A percentile compares a stretch with the other conserved stretches of the same genome.
Evolutionary conservation across 768 basidiomycete genomes (phyloP).

Genomic region (Russula olivacea): DNA sequence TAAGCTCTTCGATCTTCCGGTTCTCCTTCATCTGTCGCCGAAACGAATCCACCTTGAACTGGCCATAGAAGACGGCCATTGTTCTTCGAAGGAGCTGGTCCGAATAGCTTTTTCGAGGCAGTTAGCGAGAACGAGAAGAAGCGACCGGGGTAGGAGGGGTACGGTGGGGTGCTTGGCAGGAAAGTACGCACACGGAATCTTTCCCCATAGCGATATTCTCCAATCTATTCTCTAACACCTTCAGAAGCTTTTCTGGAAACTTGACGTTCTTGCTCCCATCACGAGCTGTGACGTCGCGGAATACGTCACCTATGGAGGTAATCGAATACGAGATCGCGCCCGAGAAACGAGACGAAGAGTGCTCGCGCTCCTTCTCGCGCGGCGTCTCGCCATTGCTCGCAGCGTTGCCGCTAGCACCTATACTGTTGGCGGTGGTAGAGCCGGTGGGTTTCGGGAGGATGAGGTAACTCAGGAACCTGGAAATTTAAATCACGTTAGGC

Average conservation of each 20-base stretch:
- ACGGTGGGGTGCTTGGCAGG: not conserved
- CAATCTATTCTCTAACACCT: slow-evolving; percentile 82
- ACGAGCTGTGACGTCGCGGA: slow-evolving; percentile 55
- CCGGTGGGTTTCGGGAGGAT: slow-evolving; percentile 51
- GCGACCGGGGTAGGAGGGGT: not conserved
- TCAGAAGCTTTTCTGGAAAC: slow-evolving; percentile 91
- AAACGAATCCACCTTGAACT: slow-evolving; percentile 80
- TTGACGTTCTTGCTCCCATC: slow-evolving; percentile 81
- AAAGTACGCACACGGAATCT: slow-evolving; percentile 70
- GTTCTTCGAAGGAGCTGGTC: slow-evolving; percentile 87
- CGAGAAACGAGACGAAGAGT: slow-evolving; percentile 60
- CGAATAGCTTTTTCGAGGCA: slow-evolving; percentile 53
- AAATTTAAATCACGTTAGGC: slow-evolving; percentile 3
- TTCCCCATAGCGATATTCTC: slow-evolving; percentile 92
- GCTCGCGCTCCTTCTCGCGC: slow-evolving; percentile 52
- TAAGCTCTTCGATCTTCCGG: slow-evolving; percentile 95
- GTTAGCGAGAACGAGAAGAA: not conserved
- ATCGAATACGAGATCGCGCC: slow-evolving; percentile 52
- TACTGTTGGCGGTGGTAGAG: slow-evolving; percentile 26
- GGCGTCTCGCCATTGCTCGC: slow-evolving; percentile 28
- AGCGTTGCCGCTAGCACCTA: not conserved
- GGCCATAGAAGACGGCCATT: slow-evolving; percentile 89
- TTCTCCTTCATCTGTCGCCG: slow-evolving; percentile 91
- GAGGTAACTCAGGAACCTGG: slow-evolving; percentile 67
- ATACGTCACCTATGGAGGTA: slow-evolving; percentile 66